Conservation (phyloP, 371 early-diverging fungal species). For the Rhizopus delemar region DNA sequence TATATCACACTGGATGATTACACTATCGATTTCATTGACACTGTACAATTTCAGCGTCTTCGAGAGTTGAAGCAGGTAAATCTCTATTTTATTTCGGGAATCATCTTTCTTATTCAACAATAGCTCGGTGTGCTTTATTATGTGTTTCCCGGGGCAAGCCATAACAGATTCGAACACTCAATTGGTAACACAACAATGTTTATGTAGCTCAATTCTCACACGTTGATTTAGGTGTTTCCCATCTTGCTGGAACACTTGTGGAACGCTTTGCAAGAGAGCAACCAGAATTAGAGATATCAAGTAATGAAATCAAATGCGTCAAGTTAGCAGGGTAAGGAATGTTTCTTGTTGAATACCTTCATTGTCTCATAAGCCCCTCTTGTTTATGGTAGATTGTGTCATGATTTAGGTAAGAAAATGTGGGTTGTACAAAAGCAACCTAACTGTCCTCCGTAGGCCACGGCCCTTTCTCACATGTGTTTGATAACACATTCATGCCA, state of each 20-base stretch:
- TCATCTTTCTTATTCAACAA: neutral
- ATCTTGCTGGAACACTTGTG: constrained; percentile 79
- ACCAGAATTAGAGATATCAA: constrained; percentile 78
- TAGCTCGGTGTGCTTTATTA: constrained; percentile 69
- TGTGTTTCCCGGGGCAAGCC: constrained; percentile 93
- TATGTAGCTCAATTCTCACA: neutral
- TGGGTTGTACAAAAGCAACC: neutral
- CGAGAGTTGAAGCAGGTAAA: constrained; percentile 90
- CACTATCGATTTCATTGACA: constrained; percentile 83
- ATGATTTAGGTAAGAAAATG: constrained; percentile 81
- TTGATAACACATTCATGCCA: constrained; percentile 86
- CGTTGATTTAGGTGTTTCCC: constrained; percentile 64
- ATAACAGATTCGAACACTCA: constrained; percentile 89
- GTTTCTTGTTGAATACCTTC: neutral
- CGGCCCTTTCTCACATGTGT: constrained; percentile 89
- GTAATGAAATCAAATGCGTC: constrained; percentile 82
- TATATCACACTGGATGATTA: constrained; percentile 74
- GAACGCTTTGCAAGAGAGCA: constrained; percentile 71
- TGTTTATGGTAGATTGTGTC: constrained; percentile 62
- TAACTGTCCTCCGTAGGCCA: constrained; percentile 1
- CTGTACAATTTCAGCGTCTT: constrained; percentile 90
- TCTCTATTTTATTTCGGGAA: neutral
- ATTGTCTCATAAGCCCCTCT: neutral
- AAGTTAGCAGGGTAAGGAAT: constrained; percentile 77
- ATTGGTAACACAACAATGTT: constrained; percentile 58